Base-by-base conservation (phyloP, 2,329 filamentous ascomycete species). In the Arachnomyces sp. region DNA sequence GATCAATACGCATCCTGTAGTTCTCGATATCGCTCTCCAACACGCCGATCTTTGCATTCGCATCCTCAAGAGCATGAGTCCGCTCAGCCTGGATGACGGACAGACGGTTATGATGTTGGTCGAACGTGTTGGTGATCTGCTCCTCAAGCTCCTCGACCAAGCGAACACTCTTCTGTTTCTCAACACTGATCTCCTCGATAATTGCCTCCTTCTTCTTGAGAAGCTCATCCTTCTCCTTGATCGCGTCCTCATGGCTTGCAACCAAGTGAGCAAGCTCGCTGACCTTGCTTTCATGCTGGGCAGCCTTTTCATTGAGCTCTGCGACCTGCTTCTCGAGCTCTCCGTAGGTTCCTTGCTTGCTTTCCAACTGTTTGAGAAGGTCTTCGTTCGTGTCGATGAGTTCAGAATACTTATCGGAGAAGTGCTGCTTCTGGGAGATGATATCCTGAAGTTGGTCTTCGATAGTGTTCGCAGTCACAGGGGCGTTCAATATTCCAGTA, bases 81-180 rank as follows among this genome's bases (percentile, higher is more conserved):
- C 82, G 81, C 63, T 89, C 84, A 13, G 78, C 77, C 56, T 88
- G 82, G 36, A 90, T 71, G 35, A 84, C 81, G 38, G 89, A 95
- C 39, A 96, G 69, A 39, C 90, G 81, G 66, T 94, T 94, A 61
- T 95, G 86, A 44, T 90, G 88, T 59, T 94, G 85, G 56, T 98
- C 92, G 63, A 88, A 98, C 66, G 92, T 95, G 59, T 76, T 86
- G 57, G 90, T 89, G 39, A 98, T 79, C 63, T 98, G 92, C 54
- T 96, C 90, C 64, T 98, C 92, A 4, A 98, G 79, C 65, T 98
- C 90, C 60, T 96, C 87, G 7, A 98, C 86, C 9, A 98, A 72
- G 15, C 87, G 80, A 31, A 85, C 84, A 62, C 92, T 93, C 73
- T 94, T 95, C 68, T 87, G 82, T 71, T 93, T 94, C 65, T 77